Conservation (phyloP, 768 basidiomycete species). For the Phanerochaete carnosa region DNA sequence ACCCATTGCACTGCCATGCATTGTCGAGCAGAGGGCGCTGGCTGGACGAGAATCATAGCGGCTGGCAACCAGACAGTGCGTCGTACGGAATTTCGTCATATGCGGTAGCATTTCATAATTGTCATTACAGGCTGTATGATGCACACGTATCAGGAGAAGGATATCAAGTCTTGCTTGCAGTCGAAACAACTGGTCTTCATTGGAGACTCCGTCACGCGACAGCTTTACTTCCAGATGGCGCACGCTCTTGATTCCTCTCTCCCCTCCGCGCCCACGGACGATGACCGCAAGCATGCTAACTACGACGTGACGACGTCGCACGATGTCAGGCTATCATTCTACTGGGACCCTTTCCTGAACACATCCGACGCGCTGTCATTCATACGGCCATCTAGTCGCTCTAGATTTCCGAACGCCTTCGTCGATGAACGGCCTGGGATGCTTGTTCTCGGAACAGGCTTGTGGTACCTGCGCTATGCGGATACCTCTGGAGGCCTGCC, state of each 20-base stretch:
- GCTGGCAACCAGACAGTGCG: constrained; percentile 89
- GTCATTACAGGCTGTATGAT: constrained; percentile 71
- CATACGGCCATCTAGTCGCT: constrained; percentile 26
- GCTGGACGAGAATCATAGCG: constrained; percentile 61
- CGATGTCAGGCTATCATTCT: constrained; percentile 53
- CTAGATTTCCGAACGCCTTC: neutral
- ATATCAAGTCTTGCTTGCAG: constrained; percentile 53
- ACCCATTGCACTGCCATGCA: constrained; percentile 71
- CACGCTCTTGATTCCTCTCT: constrained; percentile 56
- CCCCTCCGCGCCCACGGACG: constrained; percentile 48
- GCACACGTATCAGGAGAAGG: constrained; percentile 53
- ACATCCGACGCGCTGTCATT: constrained; percentile 48
- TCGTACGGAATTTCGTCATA: constrained; percentile 3
- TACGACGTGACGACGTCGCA: constrained; percentile 43
- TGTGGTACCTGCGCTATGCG: constrained; percentile 86
- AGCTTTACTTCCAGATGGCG: constrained; percentile 74
- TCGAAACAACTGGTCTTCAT: constrained; percentile 67
- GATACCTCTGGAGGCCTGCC: constrained; percentile 69
- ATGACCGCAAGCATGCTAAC: constrained; percentile 69
- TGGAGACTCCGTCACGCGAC: constrained; percentile 82
- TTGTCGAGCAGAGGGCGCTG: constrained; percentile 73
- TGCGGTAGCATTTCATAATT: neutral
- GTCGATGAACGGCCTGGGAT: constrained; percentile 47
- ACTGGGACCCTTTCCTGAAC: constrained; percentile 91
- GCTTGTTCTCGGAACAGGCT: constrained; percentile 79